Base-by-base conservation (phyloP, 2,329 filamentous ascomycete species). In the Epichloe uncinata region DNA sequence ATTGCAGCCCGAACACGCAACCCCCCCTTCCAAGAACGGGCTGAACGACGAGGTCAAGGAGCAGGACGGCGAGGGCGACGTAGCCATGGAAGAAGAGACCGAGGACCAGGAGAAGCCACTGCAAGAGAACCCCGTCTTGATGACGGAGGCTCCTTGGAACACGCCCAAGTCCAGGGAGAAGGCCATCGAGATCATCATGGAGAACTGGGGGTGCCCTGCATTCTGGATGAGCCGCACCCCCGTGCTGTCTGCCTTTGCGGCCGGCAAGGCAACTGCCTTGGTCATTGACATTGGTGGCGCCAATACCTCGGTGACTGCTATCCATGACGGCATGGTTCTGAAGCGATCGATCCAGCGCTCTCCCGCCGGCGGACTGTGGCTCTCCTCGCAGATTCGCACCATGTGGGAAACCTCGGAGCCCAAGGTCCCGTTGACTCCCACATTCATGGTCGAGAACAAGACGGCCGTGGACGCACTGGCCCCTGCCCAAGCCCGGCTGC, bases 71-170 rank as follows among this genome's bases (percentile, higher is more conserved):
- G 73, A 81, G 52, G 81, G 74, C 35, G 79, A 82, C 54, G 72
- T 81, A 26, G 68, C 73, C 54, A 81, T 82, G 77, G 77, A 76
- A 69, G 77, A 76, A 69, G 66, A 68, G 18, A 65, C 60, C 12
- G 68, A 71, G 54, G 54, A 62, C 40, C 62, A 83, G 58, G 88
- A 94, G 66, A 93, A 89, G 68, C 81, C 87, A 7, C 74, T 98
- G 54, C 80, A 84, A 46, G 93, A 97, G 66, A 93, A 87, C 66
- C 94, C 93, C 7, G 72, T 98, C 53, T 74, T 98, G 52, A 84
- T 98, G 79, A 95, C 88, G 1, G 93, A 98, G 69, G 86, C 90
- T 13, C 85, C 87, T 11, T 97, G 91, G 90, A 97, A 95, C 68
- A 77, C 82, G 26, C 69, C 79, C 42, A 96, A 96, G 72, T 81